A percentile compares a stretch with the other conserved stretches of the same genome.
Conservation (phyloP, 2,329 filamentous ascomycete genomes). For the Epichloe baconii region DNA sequence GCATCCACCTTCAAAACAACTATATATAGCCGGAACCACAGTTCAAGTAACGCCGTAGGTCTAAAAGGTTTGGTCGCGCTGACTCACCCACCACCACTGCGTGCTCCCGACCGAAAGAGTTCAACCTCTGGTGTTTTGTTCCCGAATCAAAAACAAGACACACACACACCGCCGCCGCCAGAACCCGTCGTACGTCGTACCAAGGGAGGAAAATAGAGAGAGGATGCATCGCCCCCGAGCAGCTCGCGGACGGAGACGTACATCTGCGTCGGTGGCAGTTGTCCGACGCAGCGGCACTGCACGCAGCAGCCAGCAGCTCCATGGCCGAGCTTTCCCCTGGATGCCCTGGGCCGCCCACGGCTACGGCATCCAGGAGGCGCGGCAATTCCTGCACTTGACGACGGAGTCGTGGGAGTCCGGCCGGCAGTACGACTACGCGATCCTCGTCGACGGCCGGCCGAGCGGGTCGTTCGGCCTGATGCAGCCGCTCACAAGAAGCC, state of each 20-base stretch:
- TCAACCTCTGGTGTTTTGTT: no score
- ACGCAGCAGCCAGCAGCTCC: conserved; percentile 6
- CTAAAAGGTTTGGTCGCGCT: no score
- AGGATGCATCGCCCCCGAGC: conserved; percentile 1
- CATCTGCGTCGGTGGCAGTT: conserved; percentile 8
- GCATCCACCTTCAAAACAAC: accelerated
- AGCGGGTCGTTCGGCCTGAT: conserved; percentile 9
- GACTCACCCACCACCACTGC: no score
- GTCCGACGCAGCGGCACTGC: conserved; percentile 3
- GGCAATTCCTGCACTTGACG: conserved; percentile 3
- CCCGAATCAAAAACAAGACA: no score
- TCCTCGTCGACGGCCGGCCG: conserved; percentile 3
- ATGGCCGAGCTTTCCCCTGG: conserved; percentile 9
- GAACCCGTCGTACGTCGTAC: no score
- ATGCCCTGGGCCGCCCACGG: conserved; percentile 10
- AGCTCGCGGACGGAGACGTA: conserved; percentile 6
- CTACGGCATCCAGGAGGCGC: conserved; percentile 6
- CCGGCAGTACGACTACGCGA: conserved; percentile 7
- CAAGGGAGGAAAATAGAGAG: no score
- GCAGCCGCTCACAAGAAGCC: neutral
- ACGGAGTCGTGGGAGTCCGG: conserved; percentile 5
- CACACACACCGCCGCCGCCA: no score
- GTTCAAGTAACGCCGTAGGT: no score
- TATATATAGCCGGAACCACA: no score
- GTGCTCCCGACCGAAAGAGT: no score